Percentiles rank a stretch among this genome's conserved stretches.
Evolutionary conservation across 371 early-diverging fungal species (phyloP).

Genomic region (Nematocida ironsii): DNA sequence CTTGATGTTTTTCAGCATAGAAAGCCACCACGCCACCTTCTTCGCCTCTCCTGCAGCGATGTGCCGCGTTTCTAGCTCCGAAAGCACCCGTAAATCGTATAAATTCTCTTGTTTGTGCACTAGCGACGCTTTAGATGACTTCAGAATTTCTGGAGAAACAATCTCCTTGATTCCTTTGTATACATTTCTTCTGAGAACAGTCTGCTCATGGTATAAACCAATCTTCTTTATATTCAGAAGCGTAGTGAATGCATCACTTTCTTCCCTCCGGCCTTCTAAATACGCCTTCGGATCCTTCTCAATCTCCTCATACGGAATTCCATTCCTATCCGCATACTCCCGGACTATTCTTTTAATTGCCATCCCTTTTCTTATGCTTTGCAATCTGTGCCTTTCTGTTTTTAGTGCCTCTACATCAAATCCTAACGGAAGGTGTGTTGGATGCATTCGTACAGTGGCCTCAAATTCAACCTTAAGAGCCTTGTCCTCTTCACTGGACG

Average conservation of each 20-base stretch:
- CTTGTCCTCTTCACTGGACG: constrained; percentile 46
- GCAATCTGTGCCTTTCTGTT: constrained; percentile 29
- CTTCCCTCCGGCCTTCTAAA: not conserved
- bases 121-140: constrained; percentile 8
- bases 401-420: constrained; percentile 55
- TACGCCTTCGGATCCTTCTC: constrained; percentile 24
- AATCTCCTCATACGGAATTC: constrained; percentile 10
- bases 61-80: constrained; percentile 48
- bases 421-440: constrained; percentile 48
- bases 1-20: constrained; percentile 24
- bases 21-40: constrained; percentile 49
- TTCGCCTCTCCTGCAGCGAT: constrained; percentile 50
- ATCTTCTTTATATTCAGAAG: constrained; percentile 51
- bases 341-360: constrained; percentile 15
- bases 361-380: constrained; percentile 13
- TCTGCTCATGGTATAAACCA: constrained; percentile 31
- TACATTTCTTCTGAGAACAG: constrained; percentile 40
- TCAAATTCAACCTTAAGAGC: constrained; percentile 53
- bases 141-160: constrained; percentile 40
- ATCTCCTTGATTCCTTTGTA: constrained; percentile 52
- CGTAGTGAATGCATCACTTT: constrained; percentile 16
- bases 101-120: constrained; percentile 48
- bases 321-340: constrained; percentile 25
- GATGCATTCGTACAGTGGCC: constrained; percentile 49
- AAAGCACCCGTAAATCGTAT: constrained; percentile 42